Percentiles rank a stretch among this genome's conserved stretches.
Evolutionary conservation across 2,329 filamentous ascomycete species (phyloP).

Genomic region (Didymella arachidicola): DNA sequence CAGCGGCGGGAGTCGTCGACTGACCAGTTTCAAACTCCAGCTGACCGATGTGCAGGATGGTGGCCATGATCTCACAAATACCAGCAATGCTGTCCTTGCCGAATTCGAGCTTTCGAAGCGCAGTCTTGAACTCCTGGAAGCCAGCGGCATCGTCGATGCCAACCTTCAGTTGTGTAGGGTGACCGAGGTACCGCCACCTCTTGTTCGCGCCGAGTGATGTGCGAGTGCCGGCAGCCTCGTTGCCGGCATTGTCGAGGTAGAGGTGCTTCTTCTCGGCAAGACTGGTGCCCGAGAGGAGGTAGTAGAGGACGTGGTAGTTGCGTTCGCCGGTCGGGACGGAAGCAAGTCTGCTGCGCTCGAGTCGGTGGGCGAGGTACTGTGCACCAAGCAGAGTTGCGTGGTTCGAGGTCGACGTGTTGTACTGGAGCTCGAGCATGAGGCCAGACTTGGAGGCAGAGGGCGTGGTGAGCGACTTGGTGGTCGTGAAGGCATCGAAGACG

Average conservation of each 20-base stretch:
- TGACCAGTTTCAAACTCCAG: conserved; percentile 88
- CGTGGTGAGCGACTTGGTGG: conserved; percentile 94
- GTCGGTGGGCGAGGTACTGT: conserved; percentile 90
- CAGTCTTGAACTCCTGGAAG: conserved; percentile 97
- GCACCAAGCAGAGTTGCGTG: conserved; percentile 91
- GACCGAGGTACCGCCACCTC: conserved; percentile 94
- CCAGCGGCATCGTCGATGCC: conserved; percentile 96
- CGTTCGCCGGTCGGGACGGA: conserved; percentile 94
- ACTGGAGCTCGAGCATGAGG: conserved; percentile 94
- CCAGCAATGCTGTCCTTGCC: conserved; percentile 92
- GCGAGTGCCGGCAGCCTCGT: conserved; percentile 62
- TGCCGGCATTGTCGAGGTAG: conserved; percentile 62
- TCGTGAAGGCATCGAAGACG: conserved; percentile 94
- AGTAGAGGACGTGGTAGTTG: conserved; percentile 96
- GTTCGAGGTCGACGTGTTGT: conserved; percentile 85
- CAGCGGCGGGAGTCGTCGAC: conserved; percentile 77
- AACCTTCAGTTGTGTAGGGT: conserved; percentile 95
- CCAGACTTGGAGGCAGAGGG: conserved; percentile 95
- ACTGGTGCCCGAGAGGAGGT: conserved; percentile 91
- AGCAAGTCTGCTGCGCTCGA: conserved; percentile 90
- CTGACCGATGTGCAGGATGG: conserved; percentile 96
- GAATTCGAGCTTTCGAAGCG: conserved; percentile 91
- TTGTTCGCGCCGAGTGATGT: conserved; percentile 69
- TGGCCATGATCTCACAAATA: conserved; percentile 92
- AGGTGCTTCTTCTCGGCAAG: conserved; percentile 88